phyloP scores from a whole-genome alignment of 1,284 basidiomycete genomes.

The Peniophora sp. region DNA sequence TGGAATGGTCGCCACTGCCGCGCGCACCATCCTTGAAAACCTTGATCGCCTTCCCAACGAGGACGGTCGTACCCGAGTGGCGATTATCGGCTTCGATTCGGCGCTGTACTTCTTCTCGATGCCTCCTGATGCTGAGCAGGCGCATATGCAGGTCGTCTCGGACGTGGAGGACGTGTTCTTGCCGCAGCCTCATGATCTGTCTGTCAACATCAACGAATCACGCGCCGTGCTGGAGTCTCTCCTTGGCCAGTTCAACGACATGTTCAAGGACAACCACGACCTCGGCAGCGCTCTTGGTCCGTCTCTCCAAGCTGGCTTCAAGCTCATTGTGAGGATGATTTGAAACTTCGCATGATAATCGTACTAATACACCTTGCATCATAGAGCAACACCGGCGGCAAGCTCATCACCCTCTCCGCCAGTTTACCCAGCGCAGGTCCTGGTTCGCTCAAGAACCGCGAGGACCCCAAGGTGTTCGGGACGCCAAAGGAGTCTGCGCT shows the following conservation, averaged over 20 bases:
- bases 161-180: conserved; percentile 97
- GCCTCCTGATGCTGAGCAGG: conserved; percentile 77
- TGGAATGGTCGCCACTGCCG: conserved; percentile 97
- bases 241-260: conserved; percentile 80
- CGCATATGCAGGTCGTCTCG: conserved; percentile 94
- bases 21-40: conserved; percentile 90
- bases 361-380: conserved; percentile 10
- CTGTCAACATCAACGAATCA: conserved; percentile 89
- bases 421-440: conserved; percentile 85
- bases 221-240: conserved; percentile 79
- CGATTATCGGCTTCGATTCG: conserved; percentile 89
- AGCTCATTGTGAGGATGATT: conserved; percentile 68
- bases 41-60: conserved; percentile 95
- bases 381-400: conserved; percentile 87
- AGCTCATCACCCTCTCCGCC: conserved; percentile 87
- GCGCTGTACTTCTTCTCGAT: conserved; percentile 97
- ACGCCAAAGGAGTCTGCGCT: conserved; percentile 91
- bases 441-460: conserved; percentile 91
- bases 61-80: conserved; percentile 87
- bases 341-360: conserved; percentile 1
- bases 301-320: conserved; percentile 92
- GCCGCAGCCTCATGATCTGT: conserved; percentile 92
- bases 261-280: conserved; percentile 93
- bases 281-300: conserved; percentile 96
- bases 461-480: conserved; percentile 94